Percentiles rank a stretch among this genome's conserved stretches.
phyloP scores from a whole-genome alignment of 768 basidiomycete species.

The Mycena leptocephala region DNA sequence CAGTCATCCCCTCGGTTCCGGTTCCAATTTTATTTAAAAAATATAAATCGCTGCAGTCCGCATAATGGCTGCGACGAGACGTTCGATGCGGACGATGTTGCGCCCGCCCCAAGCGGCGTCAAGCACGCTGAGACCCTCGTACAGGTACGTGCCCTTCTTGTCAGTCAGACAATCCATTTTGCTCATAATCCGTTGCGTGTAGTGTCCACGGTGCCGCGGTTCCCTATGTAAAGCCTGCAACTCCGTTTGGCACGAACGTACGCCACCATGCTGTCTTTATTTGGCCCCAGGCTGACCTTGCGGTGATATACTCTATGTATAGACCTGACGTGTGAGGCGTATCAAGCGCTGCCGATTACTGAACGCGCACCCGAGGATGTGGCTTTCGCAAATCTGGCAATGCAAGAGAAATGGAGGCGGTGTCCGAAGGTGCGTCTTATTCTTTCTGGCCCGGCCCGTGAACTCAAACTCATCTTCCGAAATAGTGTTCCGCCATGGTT shows the following conservation, averaged over 20 bases:
- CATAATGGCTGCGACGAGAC: slow-evolving; percentile 40
- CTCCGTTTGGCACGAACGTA: slow-evolving; percentile 39
- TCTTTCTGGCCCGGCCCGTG: not conserved
- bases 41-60: slow-evolving; percentile 27
- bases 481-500: slow-evolving; percentile 41
- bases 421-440: slow-evolving; percentile 36
- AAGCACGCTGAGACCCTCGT: slow-evolving; percentile 31
- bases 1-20: not conserved
- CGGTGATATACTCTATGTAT: too few species aligned
- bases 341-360: slow-evolving; percentile 37
- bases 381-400: slow-evolving; percentile 38
- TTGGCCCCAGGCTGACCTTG: too few species aligned
- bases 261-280: too few species aligned
- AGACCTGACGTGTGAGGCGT: slow-evolving; percentile 40
- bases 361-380: slow-evolving; percentile 40
- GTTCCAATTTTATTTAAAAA: too few species aligned
- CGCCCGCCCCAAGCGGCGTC: slow-evolving; percentile 37
- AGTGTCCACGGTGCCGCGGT: slow-evolving; percentile 40
- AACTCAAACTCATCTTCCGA: not conserved
- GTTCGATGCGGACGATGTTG: slow-evolving; percentile 40
- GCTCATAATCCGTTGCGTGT: not conserved
- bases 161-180: not conserved
- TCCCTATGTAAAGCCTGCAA: slow-evolving; percentile 40
- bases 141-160: slow-evolving; percentile 27
- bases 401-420: slow-evolving; percentile 39